phyloP scores from a whole-genome alignment of 805 yeast genomes.

The Yarrowia alimentaria region DNA sequence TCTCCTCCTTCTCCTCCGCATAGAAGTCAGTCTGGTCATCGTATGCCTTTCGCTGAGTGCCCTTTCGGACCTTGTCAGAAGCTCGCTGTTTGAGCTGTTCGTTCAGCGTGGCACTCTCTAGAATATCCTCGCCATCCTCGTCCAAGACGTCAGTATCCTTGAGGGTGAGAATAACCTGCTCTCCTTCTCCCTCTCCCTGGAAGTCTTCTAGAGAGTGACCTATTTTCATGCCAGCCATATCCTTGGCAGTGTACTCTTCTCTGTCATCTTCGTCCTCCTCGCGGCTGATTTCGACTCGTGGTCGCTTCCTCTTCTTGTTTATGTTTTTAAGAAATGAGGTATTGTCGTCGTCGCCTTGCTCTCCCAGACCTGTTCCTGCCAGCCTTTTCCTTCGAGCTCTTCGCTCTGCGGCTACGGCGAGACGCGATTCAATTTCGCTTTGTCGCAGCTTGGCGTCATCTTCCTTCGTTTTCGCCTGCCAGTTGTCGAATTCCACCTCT shows the following conservation, averaged over 20 bases:
- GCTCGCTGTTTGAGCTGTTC: slow-evolving; percentile 37
- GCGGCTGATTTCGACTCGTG: slow-evolving; percentile 28
- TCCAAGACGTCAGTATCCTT: slow-evolving; percentile 46
- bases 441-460: slow-evolving; percentile 4
- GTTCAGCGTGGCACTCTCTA: slow-evolving; percentile 45
- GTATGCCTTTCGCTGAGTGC: slow-evolving; percentile 34
- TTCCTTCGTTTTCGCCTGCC: slow-evolving; percentile 35
- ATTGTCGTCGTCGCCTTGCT: slow-evolving; percentile 36
- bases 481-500: slow-evolving; percentile 43
- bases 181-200: slow-evolving; percentile 37
- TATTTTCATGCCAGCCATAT: slow-evolving; percentile 44
- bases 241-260: slow-evolving; percentile 36
- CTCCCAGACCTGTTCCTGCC: slow-evolving; percentile 36
- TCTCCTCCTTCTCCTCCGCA: slow-evolving; percentile 38
- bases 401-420: slow-evolving; percentile 18
- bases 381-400: slow-evolving; percentile 26
- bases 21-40: slow-evolving; percentile 36
- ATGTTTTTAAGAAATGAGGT: slow-evolving; percentile 46
- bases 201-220: slow-evolving; percentile 50
- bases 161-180: slow-evolving; percentile 54
- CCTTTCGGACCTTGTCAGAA: slow-evolving; percentile 36
- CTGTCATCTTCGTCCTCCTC: slow-evolving; percentile 33
- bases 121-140: slow-evolving; percentile 43
- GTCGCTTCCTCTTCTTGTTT: slow-evolving; percentile 36
- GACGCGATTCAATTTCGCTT: slow-evolving; percentile 4